Base-by-base conservation (phyloP, 306 rosid species). In the Quercus gilva region DNA sequence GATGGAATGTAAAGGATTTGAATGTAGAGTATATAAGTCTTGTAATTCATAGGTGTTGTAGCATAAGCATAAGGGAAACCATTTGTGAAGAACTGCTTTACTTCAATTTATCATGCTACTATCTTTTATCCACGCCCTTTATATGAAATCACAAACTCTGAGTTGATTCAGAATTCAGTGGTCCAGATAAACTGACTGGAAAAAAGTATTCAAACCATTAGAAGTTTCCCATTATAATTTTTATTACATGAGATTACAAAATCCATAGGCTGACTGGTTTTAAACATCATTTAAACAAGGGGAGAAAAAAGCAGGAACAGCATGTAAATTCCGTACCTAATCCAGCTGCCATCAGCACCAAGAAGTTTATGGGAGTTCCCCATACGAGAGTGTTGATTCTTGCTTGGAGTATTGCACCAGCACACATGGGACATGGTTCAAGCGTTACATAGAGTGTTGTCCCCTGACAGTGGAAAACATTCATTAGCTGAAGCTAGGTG, bases 341-440 rank as follows among this genome's bases (percentile, higher is more conserved):
- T 86, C 99, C 99, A 96, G 91, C 98, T 93, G 67, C 99, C 99
- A 82, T 96, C 99, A 52, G 99, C 98, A 31, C 99, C 99, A 82
- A 96, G 98, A 88, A 96, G 98, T 88, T 90, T 96, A 85, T 96
- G 52, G 99, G 99, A 79, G 99, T 94, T 84, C 99, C 99, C 99
- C 99, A 96, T 35, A 96, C 99, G 68, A 96, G 84, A 57, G 90
- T 87, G 49, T 81, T 87, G 12, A 96, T 29, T 84, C 99, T 88
- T 79, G 99, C 96, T 79, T 93, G 98, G 69, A 90, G 91, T 73
- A 96, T 93, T 68, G 99, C 99, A 37, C 99, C 99, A 82, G 99
- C 98, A 76, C 99, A 96, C 98, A 96, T 96, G n/a, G 98, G 90
- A 74, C 99, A 96, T 12, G 99, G 99, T 76, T 96, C 99, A 81